These are phyloP conservation scores for Chloropicon primus DNA, from an alignment of 139 green algal genomes.

Conservation along the genomic window DNA sequence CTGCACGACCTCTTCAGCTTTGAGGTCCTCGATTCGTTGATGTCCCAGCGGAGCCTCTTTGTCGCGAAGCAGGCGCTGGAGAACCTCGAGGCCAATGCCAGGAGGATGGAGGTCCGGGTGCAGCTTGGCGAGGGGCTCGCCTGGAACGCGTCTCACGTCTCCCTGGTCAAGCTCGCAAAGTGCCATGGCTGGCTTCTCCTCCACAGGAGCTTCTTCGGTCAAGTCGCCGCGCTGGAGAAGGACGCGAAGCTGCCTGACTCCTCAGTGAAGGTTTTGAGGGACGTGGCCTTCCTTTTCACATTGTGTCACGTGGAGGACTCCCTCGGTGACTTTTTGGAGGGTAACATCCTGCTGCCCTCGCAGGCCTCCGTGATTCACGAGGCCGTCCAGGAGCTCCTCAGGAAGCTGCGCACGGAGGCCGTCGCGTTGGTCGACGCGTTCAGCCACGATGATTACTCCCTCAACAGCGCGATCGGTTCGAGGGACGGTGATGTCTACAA, in stretches of 20 bases:
- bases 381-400: conserved; percentile 37
- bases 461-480: conserved; percentile 59
- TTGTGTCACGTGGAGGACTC: conserved; percentile 32
- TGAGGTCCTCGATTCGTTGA: background rate
- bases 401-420: conserved; percentile 57
- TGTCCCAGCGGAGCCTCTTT: background rate
- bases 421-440: conserved; percentile 73
- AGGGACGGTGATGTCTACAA: conserved; percentile 22
- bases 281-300: conserved; percentile 46
- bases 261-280: conserved; percentile 29
- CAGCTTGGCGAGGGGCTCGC: background rate
- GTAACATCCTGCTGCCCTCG: conserved; percentile 38
- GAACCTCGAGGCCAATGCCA: background rate
- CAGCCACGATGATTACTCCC: conserved; percentile 60
- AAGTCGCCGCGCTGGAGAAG: background rate
- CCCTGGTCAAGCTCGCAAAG: background rate
- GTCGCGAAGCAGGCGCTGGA: background rate
- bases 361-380: conserved; percentile 36
- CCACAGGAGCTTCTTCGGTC: background rate
- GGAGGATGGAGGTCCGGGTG: background rate
- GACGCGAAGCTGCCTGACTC: background rate
- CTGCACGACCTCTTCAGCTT: background rate
- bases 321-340: conserved; percentile 50
- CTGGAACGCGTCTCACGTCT: background rate
- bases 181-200: background rate